Conservation (phyloP, 345 rosid species). For the Combretum micranthum region DNA sequence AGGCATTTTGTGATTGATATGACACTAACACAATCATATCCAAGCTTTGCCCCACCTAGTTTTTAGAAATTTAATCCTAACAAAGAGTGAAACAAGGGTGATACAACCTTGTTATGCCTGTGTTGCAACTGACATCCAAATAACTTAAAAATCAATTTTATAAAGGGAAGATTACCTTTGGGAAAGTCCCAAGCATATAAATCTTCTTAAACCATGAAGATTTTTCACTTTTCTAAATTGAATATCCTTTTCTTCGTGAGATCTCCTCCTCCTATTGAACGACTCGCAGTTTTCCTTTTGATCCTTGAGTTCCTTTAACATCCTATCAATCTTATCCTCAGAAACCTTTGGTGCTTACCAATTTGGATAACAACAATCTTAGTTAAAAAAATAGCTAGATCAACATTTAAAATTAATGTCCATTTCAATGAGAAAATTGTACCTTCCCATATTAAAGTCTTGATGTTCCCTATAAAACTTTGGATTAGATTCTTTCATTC, state of each 20-base stretch:
- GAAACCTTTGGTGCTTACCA: slow-evolving; percentile 71
- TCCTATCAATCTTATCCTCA: slow-evolving; percentile 70
- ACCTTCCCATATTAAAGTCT: slow-evolving; percentile 95
- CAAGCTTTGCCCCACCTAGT: no score
- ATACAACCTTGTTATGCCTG: no score
- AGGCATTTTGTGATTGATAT: no score
- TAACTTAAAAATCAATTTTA: no score
- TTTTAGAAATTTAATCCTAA: no score
- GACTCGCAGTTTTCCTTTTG: slow-evolving; percentile 64
- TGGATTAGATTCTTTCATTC: slow-evolving; percentile 95
- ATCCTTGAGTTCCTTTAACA: slow-evolving; percentile 82
- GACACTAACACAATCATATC: no score
- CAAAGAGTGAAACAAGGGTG: no score
- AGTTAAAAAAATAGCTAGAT: neutral
- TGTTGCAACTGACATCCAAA: no score
- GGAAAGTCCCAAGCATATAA: no score
- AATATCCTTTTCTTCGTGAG: slow-evolving; percentile 85
- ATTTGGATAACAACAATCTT: slow-evolving; percentile 6
- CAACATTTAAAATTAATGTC: neutral
- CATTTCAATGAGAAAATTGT: slow-evolving; percentile 3
- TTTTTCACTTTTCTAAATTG: no score
- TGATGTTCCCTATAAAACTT: slow-evolving; percentile 92
- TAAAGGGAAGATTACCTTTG: no score
- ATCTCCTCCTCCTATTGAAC: slow-evolving; percentile 86
- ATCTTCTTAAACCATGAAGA: no score